These are phyloP conservation scores for Aspergillus brasiliensis DNA, from an alignment of 2,329 filamentous ascomycete species.

Conservation along the genomic window DNA sequence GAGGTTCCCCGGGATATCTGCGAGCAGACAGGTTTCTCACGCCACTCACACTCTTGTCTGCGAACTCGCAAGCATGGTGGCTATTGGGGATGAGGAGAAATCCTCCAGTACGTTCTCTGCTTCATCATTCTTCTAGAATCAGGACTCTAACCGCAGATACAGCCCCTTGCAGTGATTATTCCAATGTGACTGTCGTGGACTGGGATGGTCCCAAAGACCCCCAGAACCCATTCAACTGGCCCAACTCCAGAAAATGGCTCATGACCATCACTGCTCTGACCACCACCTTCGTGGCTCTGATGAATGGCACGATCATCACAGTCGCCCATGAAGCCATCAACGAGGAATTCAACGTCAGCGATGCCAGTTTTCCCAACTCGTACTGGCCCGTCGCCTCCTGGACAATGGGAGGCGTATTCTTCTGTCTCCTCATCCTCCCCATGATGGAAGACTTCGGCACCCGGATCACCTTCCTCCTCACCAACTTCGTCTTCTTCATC, in stretches of 20 bases:
- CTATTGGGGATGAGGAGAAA: neutral
- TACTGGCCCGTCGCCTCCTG: constrained; percentile 26
- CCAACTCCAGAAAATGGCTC: constrained; percentile 19
- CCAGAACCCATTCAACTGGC: constrained; percentile 25
- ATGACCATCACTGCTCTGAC: constrained; percentile 19
- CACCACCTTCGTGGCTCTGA: constrained; percentile 21
- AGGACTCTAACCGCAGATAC: neutral
- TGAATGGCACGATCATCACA: constrained; percentile 26
- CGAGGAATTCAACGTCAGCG: constrained; percentile 16
- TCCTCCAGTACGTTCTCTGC: neutral
- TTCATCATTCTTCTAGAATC: neutral
- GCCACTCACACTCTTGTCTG: no score
- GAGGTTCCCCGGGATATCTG: no score
- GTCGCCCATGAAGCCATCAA: constrained; percentile 20
- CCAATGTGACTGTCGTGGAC: constrained; percentile 25
- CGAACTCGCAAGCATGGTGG: neutral
- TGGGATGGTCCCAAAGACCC: constrained; percentile 17
- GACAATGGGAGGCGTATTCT: constrained; percentile 22
- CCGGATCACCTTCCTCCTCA: constrained; percentile 42
- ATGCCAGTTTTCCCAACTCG: constrained; percentile 21
- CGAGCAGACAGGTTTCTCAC: neutral
- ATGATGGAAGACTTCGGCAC: constrained; percentile 25
- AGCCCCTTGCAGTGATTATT: neutral
- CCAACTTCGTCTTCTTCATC: constrained; percentile 43
- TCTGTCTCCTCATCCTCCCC: constrained; percentile 22